A percentile compares a stretch with the other conserved stretches of the same genome.
Conservation (phyloP, 352 stramenopile species). For the Blastocystis sp. region DNA sequence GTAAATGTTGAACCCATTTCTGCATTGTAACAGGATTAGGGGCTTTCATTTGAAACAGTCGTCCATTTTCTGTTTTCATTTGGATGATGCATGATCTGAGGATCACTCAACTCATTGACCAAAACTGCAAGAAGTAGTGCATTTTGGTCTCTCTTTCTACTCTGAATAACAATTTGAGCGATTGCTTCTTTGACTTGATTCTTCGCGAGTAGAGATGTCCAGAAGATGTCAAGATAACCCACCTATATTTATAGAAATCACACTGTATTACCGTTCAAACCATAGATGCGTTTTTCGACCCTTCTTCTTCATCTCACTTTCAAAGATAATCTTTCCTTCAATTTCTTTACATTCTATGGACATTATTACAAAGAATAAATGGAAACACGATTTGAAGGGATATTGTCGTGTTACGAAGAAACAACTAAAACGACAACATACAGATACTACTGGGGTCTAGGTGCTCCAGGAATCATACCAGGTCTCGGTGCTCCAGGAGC, state of each 20-base stretch:
- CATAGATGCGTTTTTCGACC: conserved; percentile 37
- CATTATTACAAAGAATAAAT: conserved; percentile 55
- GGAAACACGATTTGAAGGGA: conserved; percentile 34
- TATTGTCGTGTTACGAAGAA: conserved; percentile 67
- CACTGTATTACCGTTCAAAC: conserved; percentile 3
- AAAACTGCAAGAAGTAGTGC: conserved; percentile 19
- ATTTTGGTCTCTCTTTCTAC: conserved; percentile 19
- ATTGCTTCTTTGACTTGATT: not conserved
- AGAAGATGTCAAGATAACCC: not conserved
- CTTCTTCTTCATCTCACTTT: conserved; percentile 34
- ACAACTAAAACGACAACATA: conserved; percentile 65
- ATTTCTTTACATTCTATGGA: conserved; percentile 26
- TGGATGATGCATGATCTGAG: conserved; percentile 29
- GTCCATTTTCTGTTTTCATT: conserved; percentile 5
- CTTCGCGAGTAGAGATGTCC: conserved; percentile 12
- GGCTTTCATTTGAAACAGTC: conserved; percentile 25
- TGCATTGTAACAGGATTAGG: conserved; percentile 2
- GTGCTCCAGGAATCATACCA: conserved; percentile 75
- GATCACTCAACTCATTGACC: not conserved
- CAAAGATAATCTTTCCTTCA: conserved; percentile 33
- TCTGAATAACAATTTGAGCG: not conserved
- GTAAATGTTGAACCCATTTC: conserved; percentile 10
- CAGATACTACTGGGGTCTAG: conserved; percentile 54
- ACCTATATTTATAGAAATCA: not conserved
- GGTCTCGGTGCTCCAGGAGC: conserved; percentile 73